Percentiles rank a stretch among this genome's conserved stretches.
phyloP scores from a whole-genome alignment of 208 protist species.

The Balamuthia mandrillaris region DNA sequence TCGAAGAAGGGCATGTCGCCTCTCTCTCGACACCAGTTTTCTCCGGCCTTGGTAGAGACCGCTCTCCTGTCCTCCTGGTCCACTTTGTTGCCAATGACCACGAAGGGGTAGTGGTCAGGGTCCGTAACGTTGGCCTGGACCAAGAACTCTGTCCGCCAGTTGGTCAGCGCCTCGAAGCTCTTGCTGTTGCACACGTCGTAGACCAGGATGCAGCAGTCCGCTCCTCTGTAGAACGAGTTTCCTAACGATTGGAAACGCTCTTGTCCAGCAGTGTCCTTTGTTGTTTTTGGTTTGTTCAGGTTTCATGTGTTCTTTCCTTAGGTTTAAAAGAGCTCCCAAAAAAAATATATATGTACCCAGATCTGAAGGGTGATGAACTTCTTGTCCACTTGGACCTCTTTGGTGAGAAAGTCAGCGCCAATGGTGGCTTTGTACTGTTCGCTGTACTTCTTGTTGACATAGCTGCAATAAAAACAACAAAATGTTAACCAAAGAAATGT shows the following conservation, averaged over 20 bases:
- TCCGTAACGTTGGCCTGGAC: conserved; percentile 73
- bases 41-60: conserved; percentile 2
- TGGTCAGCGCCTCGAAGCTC: conserved; percentile 52
- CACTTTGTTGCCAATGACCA: conserved; percentile 65
- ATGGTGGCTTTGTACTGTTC: conserved; percentile 96
- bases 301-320: neutral
- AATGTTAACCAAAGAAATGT: neutral
- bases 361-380: conserved; percentile 85
- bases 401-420: conserved; percentile 96
- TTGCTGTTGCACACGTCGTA: conserved; percentile 58
- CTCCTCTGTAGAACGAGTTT: conserved; percentile 94
- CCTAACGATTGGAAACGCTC: conserved; percentile 97
- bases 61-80: conserved; percentile 49
- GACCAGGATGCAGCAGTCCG: conserved; percentile 87
- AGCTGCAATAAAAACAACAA: neutral
- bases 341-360: neutral
- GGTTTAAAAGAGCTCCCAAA: neutral
- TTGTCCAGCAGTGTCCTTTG: conserved; percentile 89
- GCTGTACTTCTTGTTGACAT: conserved; percentile 76
- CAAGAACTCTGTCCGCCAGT: conserved; percentile 91
- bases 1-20: conserved; percentile 45
- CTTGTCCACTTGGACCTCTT: conserved; percentile 88
- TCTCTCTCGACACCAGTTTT: conserved; percentile 44
- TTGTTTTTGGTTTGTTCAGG: neutral
- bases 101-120: conserved; percentile 58